Evolutionary conservation across 768 basidiomycete species (phyloP).

Genomic region (Tricholoma bakamatsutake): DNA sequence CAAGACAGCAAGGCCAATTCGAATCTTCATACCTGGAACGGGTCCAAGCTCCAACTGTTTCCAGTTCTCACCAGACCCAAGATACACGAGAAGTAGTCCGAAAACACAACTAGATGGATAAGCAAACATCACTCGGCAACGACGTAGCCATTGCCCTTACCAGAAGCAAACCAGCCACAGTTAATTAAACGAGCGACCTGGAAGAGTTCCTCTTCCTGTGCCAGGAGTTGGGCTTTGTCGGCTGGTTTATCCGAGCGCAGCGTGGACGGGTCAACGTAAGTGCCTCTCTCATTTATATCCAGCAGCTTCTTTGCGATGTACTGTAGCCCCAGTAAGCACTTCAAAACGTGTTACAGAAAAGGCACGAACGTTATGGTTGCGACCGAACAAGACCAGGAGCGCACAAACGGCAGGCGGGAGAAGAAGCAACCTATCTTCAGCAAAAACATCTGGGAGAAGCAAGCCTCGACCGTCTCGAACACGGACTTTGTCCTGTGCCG

Average conservation of each 20-base stretch:
- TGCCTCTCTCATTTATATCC: conserved; percentile 76
- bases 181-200: conserved; percentile 76
- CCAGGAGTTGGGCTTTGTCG: conserved; percentile 29
- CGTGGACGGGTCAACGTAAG: conserved; percentile 48
- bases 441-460: conserved; percentile 66
- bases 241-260: conserved; percentile 33
- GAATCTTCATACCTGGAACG: conserved; percentile 51
- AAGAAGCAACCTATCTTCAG: conserved; percentile 71
- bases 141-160: conserved; percentile 20
- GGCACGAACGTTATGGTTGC: conserved; percentile 77
- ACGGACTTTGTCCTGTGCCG: conserved; percentile 51
- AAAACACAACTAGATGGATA: conserved; percentile 49
- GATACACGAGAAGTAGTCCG: conserved; percentile 79
- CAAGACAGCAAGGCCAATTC: not conserved
- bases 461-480: conserved; percentile 58
- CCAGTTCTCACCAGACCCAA: conserved; percentile 75
- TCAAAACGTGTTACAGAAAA: not conserved
- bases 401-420: conserved; percentile 75
- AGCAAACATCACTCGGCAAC: conserved; percentile 2
- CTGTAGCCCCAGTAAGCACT: conserved; percentile 28
- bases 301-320: conserved; percentile 74
- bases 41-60: conserved; percentile 69
- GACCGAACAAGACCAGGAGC: conserved; percentile 78
- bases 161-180: conserved; percentile 70
- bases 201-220: conserved; percentile 78